Evolutionary conservation across 306 rosid species (phyloP), one percentile per base, ranked within the genome.

Genomic region (Sindora glabra): DNA sequence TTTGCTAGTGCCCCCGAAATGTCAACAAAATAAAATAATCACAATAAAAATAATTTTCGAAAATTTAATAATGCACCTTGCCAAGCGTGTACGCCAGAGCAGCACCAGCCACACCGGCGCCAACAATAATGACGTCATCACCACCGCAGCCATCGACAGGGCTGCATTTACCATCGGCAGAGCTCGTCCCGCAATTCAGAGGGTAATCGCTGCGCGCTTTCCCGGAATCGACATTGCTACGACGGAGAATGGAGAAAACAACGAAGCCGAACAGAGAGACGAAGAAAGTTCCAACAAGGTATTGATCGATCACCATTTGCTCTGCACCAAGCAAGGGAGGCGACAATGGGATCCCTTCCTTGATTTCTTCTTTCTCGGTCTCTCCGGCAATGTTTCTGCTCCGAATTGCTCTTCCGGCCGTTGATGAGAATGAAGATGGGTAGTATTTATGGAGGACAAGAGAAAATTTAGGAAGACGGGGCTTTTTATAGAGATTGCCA

Each of bases 61-160:
- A 10, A 4, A 25, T 6, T 1, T 18, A 12, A 15, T 7, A 8
- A 34, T 27, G 42, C 6, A 70, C 87, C 81, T 74, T 77, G 65
- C 68, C 86, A 10, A 77, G 81, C 56, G 86, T 70, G 57, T 48
- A 29, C 10, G 83, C 81, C 12, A 81, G 78, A 27, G 86, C 81
- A 8, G 81, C 58, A 56, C 86, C 86, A 30, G 83, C 76, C 23
- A 77, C 86, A 33, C 83, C 86, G 10, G 40, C 40, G 40, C 40
- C 40, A n/a, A 34, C 40, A 34, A 34, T 34, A 10, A 34, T 34
- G 40, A 34, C 14, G 40, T 34, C 40, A 10, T 34, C 40, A 10
- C n/a, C 12, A 34, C 12, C 40, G 14, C n/a, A 10, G n/a, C 40
- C 14, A n/a, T 12, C 11, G 40, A 12, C n/a, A 4, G 11, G 2